phyloP scores from a whole-genome alignment of 2,329 filamentous ascomycete species.

The Aureobasidium uvarum region DNA sequence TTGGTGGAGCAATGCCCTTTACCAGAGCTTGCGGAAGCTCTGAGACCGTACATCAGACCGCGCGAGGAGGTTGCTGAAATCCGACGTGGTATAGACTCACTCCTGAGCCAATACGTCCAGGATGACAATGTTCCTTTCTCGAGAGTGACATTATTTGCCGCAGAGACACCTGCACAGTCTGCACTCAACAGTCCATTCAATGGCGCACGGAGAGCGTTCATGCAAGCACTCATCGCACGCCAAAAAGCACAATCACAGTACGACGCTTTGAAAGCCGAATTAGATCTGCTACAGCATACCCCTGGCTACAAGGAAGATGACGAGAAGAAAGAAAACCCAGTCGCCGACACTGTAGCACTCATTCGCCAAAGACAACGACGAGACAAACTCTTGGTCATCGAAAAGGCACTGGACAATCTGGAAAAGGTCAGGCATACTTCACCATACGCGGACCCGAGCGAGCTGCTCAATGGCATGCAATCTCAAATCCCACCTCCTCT shows the following conservation, averaged over 20 bases:
- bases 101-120: slow-evolving; percentile 5
- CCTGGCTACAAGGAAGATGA: background rate
- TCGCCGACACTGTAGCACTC: background rate
- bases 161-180: background rate
- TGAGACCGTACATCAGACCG: slow-evolving; percentile 26
- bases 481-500: background rate
- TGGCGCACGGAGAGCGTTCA: slow-evolving; percentile 13
- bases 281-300: background rate
- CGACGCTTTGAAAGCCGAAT: background rate
- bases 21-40: slow-evolving; percentile 27
- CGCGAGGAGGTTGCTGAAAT: slow-evolving; percentile 22
- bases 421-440: slow-evolving; percentile 21
- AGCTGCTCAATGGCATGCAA: slow-evolving; percentile 15
- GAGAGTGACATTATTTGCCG: background rate
- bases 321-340: background rate
- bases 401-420: slow-evolving; percentile 11
- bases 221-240: slow-evolving; percentile 19
- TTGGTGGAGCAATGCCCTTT: slow-evolving; percentile 23
- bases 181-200: slow-evolving; percentile 12
- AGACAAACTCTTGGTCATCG: slow-evolving; percentile 13
- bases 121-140: background rate
- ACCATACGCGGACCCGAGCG: background rate
- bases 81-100: slow-evolving; percentile 5
- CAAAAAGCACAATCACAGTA: slow-evolving; percentile 21
- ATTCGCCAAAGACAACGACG: slow-evolving; percentile 22